A percentile compares a stretch with the other conserved stretches of the same genome.
phyloP scores from a whole-genome alignment of 345 rosid genomes.

The Firmiana major region DNA sequence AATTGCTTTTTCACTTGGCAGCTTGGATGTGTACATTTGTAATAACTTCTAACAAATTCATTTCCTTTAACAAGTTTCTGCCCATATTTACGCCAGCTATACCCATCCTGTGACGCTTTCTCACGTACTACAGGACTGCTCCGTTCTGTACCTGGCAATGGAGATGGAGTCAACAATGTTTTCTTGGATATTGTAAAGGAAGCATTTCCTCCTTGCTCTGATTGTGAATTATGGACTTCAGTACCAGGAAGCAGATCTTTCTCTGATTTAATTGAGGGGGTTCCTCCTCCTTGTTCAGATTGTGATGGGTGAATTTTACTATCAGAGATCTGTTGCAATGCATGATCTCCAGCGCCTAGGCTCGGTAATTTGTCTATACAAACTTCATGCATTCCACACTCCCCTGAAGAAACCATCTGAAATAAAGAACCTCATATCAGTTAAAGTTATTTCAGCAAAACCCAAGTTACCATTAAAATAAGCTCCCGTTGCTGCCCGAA shows the following conservation, averaged over 20 bases:
- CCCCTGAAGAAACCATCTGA: slow-evolving; percentile 39
- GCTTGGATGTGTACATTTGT: slow-evolving; percentile 72
- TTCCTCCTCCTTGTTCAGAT: slow-evolving; percentile 25
- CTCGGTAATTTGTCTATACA: slow-evolving; percentile 31
- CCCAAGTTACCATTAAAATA: slow-evolving; percentile 10
- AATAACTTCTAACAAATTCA: slow-evolving; percentile 88
- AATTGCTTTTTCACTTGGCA: slow-evolving; percentile 87
- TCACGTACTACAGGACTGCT: slow-evolving; percentile 56
- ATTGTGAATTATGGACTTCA: slow-evolving; percentile 21
- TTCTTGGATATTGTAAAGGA: slow-evolving; percentile 30
- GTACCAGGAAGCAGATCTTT: slow-evolving; percentile 21
- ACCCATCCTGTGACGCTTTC: slow-evolving; percentile 79
- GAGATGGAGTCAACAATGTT: slow-evolving; percentile 19
- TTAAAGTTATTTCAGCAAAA: slow-evolving; percentile 19
- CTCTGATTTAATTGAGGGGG: slow-evolving; percentile 22
- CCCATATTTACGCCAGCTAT: slow-evolving; percentile 90
- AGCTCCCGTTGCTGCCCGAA: slow-evolving; percentile 2
- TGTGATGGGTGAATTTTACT: slow-evolving; percentile 22
- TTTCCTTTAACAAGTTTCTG: slow-evolving; percentile 91
- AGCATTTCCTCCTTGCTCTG: slow-evolving; percentile 38
- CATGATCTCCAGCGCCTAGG: slow-evolving; percentile 22
- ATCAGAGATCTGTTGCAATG: slow-evolving; percentile 27
- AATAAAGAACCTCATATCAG: slow-evolving; percentile 23
- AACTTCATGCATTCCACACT: slow-evolving; percentile 31
- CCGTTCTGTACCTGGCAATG: slow-evolving; percentile 46